Evolutionary conservation across 768 basidiomycete genomes (phyloP).

Genomic region (Coprinellus micaceus): DNA sequence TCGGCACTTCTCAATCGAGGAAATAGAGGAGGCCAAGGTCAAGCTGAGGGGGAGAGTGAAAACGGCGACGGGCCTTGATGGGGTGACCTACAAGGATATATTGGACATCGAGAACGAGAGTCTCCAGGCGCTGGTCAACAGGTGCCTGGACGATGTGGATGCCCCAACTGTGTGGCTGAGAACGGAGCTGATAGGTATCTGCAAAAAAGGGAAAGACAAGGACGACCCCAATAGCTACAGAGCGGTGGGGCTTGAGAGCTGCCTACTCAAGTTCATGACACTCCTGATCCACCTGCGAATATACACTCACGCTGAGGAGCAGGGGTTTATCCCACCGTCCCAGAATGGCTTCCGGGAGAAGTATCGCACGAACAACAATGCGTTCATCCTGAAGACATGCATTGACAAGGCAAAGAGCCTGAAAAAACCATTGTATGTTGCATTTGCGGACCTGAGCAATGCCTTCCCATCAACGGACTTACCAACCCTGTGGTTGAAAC

Average conservation of each 20-base stretch:
- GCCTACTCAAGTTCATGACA: constrained; percentile 26
- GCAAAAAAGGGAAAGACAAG: constrained; percentile 19
- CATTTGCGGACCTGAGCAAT: constrained; percentile 25
- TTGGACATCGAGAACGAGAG: constrained; percentile 8
- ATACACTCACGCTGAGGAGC: background rate
- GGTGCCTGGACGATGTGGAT: constrained; percentile 7
- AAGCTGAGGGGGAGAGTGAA: background rate
- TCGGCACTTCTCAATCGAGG: background rate
- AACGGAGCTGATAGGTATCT: constrained; percentile 15
- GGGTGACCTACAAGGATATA: background rate
- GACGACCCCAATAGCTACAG: constrained; percentile 21
- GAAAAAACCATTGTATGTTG: constrained; percentile 18
- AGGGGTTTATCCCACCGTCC: constrained; percentile 2
- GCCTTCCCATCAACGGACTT: constrained; percentile 33
- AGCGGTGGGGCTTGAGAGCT: constrained; percentile 26
- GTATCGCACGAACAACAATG: constrained; percentile 8
- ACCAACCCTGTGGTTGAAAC: constrained; percentile 29
- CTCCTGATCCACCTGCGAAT: constrained; percentile 20
- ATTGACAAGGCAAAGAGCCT: constrained; percentile 18
- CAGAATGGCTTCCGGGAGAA: constrained; percentile 19
- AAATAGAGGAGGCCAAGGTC: constrained; percentile 3
- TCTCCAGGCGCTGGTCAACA: constrained; percentile 13
- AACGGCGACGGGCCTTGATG: constrained; percentile 3
- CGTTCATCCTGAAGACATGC: constrained; percentile 17
- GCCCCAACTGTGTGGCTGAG: constrained; percentile 16